phyloP scores from a whole-genome alignment of 169 alveolate genomes.

The Cytauxzoon felis region DNA sequence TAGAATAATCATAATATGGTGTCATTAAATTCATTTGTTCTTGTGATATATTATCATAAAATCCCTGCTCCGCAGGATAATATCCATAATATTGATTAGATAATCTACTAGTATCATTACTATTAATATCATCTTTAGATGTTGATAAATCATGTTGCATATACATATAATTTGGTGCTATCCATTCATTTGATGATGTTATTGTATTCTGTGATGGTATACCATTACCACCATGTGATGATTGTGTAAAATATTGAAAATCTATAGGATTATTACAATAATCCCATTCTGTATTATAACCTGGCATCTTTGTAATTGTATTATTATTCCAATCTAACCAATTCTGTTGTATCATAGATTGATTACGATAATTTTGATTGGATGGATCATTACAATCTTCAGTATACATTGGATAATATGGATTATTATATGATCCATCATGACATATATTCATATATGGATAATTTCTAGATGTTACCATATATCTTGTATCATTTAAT shows the following conservation, averaged over 20 bases:
- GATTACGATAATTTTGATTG: background rate
- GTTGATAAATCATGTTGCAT: constrained; percentile 20
- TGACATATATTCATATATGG: constrained; percentile 16
- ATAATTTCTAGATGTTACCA: too few relatives aligned
- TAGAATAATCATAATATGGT: constrained; percentile 12
- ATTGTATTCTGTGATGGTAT: background rate
- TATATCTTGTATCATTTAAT: too few relatives aligned
- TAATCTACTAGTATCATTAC: constrained; percentile 1
- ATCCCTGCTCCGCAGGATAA: constrained; percentile 14
- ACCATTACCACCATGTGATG: background rate
- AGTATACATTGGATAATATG: constrained; percentile 13
- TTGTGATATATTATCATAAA: constrained; percentile 9
- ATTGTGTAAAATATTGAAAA: constrained; percentile 7
- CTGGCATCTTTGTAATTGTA: constrained; percentile 4
- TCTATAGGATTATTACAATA: constrained; percentile 1
- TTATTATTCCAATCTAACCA: constrained; percentile 36
- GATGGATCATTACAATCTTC: constrained; percentile 8
- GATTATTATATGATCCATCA: constrained; percentile 12
- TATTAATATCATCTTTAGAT: background rate
- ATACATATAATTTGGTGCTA: constrained; percentile 9
- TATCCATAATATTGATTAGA: constrained; percentile 19
- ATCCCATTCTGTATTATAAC: constrained; percentile 42
- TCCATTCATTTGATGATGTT: background rate
- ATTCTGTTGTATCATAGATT: constrained; percentile 15
- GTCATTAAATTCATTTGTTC: constrained; percentile 24